Percentiles rank a stretch among this genome's conserved stretches.
These are phyloP conservation scores for Hyphopichia pseudoburtonii DNA, from an alignment of 1,139 yeast genomes.

Conservation along the genomic window DNA sequence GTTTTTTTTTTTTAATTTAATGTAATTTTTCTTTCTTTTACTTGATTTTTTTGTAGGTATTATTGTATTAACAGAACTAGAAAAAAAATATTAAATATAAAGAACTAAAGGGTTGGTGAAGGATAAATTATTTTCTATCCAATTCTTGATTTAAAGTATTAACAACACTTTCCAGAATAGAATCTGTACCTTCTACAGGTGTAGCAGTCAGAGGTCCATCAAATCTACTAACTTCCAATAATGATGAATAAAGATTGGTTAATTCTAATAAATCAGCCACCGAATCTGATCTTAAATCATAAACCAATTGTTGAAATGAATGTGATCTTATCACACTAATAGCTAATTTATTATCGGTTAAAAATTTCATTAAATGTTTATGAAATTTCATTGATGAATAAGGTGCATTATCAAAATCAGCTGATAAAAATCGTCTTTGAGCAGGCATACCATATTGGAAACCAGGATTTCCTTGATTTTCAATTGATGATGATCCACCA, in stretches of 20 bases:
- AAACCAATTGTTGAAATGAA: conserved; percentile 53
- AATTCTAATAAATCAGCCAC: conserved; percentile 48
- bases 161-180: conserved; percentile 4
- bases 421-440: conserved; percentile 23
- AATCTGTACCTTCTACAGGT: background rate
- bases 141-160: conserved; percentile 5
- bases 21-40: no score
- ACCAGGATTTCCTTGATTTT: background rate
- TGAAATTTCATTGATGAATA: conserved; percentile 51
- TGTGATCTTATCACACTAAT: conserved; percentile 47
- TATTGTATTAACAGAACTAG: no score
- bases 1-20: no score
- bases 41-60: no score
- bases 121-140: conserved; percentile 4
- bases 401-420: conserved; percentile 42
- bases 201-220: conserved; percentile 11
- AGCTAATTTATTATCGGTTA: conserved; percentile 53
- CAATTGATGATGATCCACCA: conserved; percentile 1
- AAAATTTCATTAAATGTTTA: conserved; percentile 49
- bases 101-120: background rate
- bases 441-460: conserved; percentile 8
- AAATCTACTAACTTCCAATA: conserved; percentile 45
- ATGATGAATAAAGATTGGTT: conserved; percentile 44
- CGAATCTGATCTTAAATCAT: conserved; percentile 50
- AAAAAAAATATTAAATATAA: no score